Evolutionary conservation across 495 filamentous ascomycete species (phyloP).

Genomic region (Clavariopsis aquatica): DNA sequence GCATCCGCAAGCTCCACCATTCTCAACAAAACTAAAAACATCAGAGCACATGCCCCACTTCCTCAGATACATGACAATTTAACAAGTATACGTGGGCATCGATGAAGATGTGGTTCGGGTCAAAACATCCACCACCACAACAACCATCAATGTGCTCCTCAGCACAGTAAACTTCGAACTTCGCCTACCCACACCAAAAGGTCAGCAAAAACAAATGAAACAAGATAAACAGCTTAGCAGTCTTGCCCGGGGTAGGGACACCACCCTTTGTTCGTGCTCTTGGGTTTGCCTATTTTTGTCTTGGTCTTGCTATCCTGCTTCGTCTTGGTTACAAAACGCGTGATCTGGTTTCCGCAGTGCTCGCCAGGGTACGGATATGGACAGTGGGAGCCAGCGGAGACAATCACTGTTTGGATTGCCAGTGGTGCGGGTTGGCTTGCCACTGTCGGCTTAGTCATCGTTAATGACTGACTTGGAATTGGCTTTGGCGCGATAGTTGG

Average conservation of each 20-base stretch:
- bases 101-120: no score
- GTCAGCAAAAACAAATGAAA: slow-evolving; percentile 7
- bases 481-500: not conserved
- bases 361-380: slow-evolving; percentile 27
- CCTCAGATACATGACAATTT: not conserved
- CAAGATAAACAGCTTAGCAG: slow-evolving; percentile 5
- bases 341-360: slow-evolving; percentile 4
- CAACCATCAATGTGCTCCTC: not conserved
- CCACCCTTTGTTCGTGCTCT: not conserved
- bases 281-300: not conserved
- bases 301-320: not conserved
- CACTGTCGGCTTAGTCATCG: not conserved
- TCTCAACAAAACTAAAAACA: not conserved
- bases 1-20: not conserved
- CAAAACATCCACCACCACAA: not conserved
- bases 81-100: not conserved
- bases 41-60: not conserved
- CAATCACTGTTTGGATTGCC: not conserved
- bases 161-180: not conserved
- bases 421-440: not conserved
- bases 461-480: not conserved
- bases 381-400: slow-evolving; percentile 17
- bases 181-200: not conserved
- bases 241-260: slow-evolving; percentile 24
- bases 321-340: not conserved